Evolutionary conservation across 1,139 yeast species (phyloP), one percentile per base, ranked within the genome.

Genomic region (Komagataea norvegica): DNA sequence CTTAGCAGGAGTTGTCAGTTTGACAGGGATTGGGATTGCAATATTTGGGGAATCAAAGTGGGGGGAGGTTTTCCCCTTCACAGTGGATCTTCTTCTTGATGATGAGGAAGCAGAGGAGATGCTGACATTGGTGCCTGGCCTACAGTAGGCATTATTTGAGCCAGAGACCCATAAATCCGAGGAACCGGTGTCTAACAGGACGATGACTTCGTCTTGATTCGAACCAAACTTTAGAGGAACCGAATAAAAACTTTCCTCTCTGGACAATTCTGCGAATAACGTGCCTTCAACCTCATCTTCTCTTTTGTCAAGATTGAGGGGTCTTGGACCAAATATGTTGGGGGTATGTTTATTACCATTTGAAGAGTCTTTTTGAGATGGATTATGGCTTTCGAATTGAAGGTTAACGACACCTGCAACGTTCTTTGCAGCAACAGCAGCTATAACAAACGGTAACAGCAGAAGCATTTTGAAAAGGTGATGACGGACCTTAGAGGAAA

Each of bases 171-270:
- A 82, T 42, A 81, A 60, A 55, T 81, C 88, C 6, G 84, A 70
- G 2, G 86, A 79, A 1, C 89, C 89, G 5, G 89, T 81, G 51
- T 82, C 89, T 16, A 82, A 59, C 45, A 78, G 62, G 2, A 78
- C 77, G 6, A 63, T 62, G 22, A 80, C 68, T 8, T 64, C 55
- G 47, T 76, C 78, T 0, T 64, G 55, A 7, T 77, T 69, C 1
- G 83, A 70, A 3, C 91, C 89, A 14, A 81, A 49, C 28, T 52
- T 41, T 37, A 74, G 48, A 9, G 57, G 58, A 2, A 74, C 72
- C 46, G 71, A 59, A 53, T 77, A 78, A 49, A 72, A 77, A 3
- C 73, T 68, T 15, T 57, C 55, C 42, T 64, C 59, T 51, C 77
- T 77, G 14, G 54, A 47, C 21, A 78, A 45, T 3, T 55, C 64